Percentiles rank a stretch among this genome's conserved stretches.
phyloP scores from a whole-genome alignment of 257 asterid species.

The Ophiorrhiza pumila region DNA sequence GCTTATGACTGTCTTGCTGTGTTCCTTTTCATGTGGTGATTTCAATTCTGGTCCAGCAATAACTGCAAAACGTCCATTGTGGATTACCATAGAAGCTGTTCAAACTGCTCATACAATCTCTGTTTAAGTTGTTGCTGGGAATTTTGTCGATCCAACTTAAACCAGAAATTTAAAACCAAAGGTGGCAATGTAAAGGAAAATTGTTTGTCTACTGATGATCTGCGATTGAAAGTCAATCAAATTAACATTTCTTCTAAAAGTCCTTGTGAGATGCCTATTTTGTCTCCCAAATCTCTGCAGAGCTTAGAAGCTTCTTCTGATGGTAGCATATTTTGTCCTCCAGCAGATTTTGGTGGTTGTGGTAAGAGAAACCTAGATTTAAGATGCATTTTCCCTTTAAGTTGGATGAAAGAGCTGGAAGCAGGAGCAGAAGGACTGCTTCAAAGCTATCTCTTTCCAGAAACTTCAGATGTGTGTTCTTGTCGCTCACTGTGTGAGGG shows the following conservation, averaged over 20 bases:
- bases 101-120: slow-evolving; percentile 71
- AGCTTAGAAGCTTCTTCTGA: slow-evolving; percentile 50
- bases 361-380: slow-evolving; percentile 59
- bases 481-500: slow-evolving; percentile 45
- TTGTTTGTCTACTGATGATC: slow-evolving; percentile 36
- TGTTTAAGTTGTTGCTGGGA: slow-evolving; percentile 83
- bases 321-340: slow-evolving; percentile 71
- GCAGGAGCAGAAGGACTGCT: slow-evolving; percentile 60
- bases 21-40: slow-evolving; percentile 23
- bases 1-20: slow-evolving; percentile 17
- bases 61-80: slow-evolving; percentile 66
- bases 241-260: slow-evolving; percentile 30
- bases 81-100: slow-evolving; percentile 92
- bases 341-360: slow-evolving; percentile 74
- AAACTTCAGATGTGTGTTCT: slow-evolving; percentile 40
- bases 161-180: slow-evolving; percentile 33
- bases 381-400: slow-evolving; percentile 61
- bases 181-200: slow-evolving; percentile 50
- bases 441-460: slow-evolving; percentile 43
- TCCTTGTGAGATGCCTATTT: slow-evolving; percentile 28
- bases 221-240: slow-evolving; percentile 24
- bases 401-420: slow-evolving; percentile 77
- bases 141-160: slow-evolving; percentile 38
- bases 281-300: slow-evolving; percentile 30
- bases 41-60: slow-evolving; percentile 53